phyloP scores from a whole-genome alignment of 2,329 filamentous ascomycete genomes.

The Coniochaeta sp. region DNA sequence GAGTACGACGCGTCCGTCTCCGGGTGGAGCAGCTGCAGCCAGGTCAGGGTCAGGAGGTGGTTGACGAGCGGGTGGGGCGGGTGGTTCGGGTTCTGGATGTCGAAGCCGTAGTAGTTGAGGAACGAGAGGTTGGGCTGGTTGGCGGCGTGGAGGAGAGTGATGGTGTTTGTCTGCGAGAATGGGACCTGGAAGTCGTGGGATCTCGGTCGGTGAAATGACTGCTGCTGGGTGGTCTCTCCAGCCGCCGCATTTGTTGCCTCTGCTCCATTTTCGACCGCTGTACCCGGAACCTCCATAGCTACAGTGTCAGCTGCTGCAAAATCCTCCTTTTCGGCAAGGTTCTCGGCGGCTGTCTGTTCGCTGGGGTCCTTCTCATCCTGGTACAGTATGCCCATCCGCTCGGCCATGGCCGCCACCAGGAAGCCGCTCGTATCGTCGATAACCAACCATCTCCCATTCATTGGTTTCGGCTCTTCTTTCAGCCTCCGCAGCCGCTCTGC shows the following conservation, averaged over 20 bases:
- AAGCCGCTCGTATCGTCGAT: constrained; percentile 84
- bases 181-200: constrained; percentile 52
- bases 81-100: constrained; percentile 57
- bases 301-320: neutral
- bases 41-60: constrained; percentile 78
- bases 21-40: constrained; percentile 84
- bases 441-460: constrained; percentile 60
- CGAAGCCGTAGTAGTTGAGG: constrained; percentile 85
- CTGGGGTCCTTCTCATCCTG: constrained; percentile 22
- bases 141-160: constrained; percentile 75
- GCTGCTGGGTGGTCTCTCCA: neutral
- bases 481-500: constrained; percentile 1
- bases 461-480: constrained; percentile 11
- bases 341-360: constrained; percentile 5
- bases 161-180: constrained; percentile 64
- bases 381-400: constrained; percentile 79
- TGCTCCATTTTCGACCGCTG: neutral
- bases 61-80: constrained; percentile 72
- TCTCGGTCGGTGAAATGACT: constrained; percentile 10
- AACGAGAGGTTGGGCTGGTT: constrained; percentile 82
- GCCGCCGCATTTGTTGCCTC: neutral
- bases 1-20: constrained; percentile 66
- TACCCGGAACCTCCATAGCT: neutral
- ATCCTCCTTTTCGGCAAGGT: neutral
- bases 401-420: constrained; percentile 75